phyloP scores from a whole-genome alignment of 2,329 filamentous ascomycete species.

The Coniochaeta hoffmannii region DNA sequence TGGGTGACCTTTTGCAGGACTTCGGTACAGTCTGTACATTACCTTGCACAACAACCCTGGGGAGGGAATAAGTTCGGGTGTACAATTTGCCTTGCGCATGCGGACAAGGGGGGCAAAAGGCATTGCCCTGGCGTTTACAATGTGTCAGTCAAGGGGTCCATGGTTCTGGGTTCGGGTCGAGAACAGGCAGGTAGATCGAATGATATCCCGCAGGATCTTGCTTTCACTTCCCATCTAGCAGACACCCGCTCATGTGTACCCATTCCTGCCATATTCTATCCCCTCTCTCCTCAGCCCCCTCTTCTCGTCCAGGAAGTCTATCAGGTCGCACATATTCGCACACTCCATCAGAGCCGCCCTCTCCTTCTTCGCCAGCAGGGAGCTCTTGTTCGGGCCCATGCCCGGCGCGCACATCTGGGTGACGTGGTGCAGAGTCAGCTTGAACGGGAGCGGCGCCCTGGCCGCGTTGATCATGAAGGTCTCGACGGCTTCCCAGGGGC shows the following conservation, averaged over 20 bases:
- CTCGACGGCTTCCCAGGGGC: slow-evolving; percentile 57
- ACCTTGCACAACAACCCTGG: too few relatives aligned
- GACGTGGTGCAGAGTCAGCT: slow-evolving; percentile 58
- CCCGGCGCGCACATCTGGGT: slow-evolving; percentile 58
- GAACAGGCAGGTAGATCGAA: slow-evolving; percentile 3
- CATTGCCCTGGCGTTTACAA: background rate
- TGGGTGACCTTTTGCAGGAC: too few relatives aligned
- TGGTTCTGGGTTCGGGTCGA: slow-evolving; percentile 1
- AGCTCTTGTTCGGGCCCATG: slow-evolving; percentile 42
- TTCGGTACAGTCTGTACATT: too few relatives aligned
- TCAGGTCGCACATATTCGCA: slow-evolving; percentile 46
- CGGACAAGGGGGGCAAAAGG: background rate
- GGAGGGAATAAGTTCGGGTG: background rate
- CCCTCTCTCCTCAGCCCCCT: slow-evolving; percentile 15
- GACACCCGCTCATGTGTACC: background rate
- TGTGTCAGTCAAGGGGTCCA: background rate
- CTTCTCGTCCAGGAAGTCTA: slow-evolving; percentile 53
- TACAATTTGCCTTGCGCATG: background rate
- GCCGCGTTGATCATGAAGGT: slow-evolving; percentile 53
- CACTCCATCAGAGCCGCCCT: slow-evolving; percentile 40
- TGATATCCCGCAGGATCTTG: slow-evolving; percentile 9
- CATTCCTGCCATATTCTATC: background rate
- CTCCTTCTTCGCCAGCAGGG: slow-evolving; percentile 50
- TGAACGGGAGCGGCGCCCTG: slow-evolving; percentile 51
- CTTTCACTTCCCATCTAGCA: background rate